These are phyloP conservation scores for Trypanosoma congolense DNA, from an alignment of 208 protist genomes.

Conservation along the genomic window DNA sequence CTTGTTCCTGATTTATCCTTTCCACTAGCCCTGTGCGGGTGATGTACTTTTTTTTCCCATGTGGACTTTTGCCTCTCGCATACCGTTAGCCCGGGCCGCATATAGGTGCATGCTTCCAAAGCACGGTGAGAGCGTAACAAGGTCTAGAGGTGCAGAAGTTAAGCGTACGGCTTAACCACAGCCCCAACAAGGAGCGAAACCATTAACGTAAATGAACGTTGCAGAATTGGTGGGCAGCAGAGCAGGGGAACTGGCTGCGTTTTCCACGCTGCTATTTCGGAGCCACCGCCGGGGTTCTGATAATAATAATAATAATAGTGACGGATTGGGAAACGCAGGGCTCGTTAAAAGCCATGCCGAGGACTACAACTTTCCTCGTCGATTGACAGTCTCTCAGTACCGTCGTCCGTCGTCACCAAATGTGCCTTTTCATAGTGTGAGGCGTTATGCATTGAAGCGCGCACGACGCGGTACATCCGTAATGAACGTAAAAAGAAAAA, in stretches of 20 bases:
- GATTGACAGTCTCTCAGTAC: conserved; percentile 18
- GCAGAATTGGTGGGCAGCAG: conserved; percentile 31
- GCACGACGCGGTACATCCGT: too few species aligned
- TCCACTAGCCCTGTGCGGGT: too few species aligned
- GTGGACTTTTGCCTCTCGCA: too few species aligned
- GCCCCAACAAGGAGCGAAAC: not conserved
- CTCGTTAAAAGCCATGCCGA: not conserved
- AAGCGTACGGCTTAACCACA: conserved; percentile 1
- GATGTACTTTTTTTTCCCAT: too few species aligned
- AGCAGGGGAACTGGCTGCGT: conserved; percentile 33
- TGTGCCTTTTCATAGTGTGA: conserved; percentile 42
- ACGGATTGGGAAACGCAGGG: not conserved
- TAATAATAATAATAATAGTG: not conserved
- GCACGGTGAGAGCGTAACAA: not conserved
- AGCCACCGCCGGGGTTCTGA: conserved; percentile 14
- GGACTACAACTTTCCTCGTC: not conserved
- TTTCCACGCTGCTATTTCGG: conserved; percentile 27
- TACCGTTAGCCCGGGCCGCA: too few species aligned
- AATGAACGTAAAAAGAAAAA: conserved; percentile 22
- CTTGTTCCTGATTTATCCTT: too few species aligned
- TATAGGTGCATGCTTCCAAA: not conserved
- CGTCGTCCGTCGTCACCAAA: conserved; percentile 70
- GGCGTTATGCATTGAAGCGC: too few species aligned
- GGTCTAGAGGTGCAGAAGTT: not conserved
- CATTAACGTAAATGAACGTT: conserved; percentile 34